Evolutionary conservation across 1,139 yeast species (phyloP).

Genomic region (Debaryomycetaceae sp.): DNA sequence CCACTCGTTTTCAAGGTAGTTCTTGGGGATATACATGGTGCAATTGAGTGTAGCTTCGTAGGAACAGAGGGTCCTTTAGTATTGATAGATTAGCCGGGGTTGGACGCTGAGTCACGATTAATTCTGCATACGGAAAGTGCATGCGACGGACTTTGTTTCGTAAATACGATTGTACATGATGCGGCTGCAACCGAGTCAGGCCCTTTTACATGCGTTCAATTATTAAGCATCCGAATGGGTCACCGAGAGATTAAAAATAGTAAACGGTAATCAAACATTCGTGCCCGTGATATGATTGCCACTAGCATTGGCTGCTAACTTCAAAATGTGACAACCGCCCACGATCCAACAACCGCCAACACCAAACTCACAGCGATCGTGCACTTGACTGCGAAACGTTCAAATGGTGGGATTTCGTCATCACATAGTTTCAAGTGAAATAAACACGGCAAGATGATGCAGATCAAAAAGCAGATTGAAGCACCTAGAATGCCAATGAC

Average conservation of each 20-base stretch:
- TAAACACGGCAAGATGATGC: slow-evolving; percentile 52
- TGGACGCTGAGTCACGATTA: too few relatives aligned
- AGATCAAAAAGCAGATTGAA: slow-evolving; percentile 51
- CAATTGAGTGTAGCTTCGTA: too few relatives aligned
- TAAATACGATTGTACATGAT: too few relatives aligned
- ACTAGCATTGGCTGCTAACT: slow-evolving; percentile 1
- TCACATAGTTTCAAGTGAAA: slow-evolving; percentile 45
- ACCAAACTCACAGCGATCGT: slow-evolving; percentile 22
- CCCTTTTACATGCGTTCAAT: neutral
- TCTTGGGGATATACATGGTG: slow-evolving; percentile 28
- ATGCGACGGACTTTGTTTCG: too few relatives aligned
- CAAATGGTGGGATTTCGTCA: slow-evolving; percentile 17
- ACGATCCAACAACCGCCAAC: slow-evolving; percentile 36
- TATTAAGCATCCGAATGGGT: neutral
- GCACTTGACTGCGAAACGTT: slow-evolving; percentile 18
- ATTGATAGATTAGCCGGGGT: too few relatives aligned
- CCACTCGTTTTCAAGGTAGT: slow-evolving; percentile 31
- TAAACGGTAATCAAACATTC: neutral
- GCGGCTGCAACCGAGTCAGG: too few relatives aligned
- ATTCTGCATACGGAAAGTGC: too few relatives aligned
- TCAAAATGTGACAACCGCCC: slow-evolving; percentile 32
- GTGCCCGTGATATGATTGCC: neutral
- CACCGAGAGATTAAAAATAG: neutral
- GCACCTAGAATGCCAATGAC: slow-evolving; percentile 56
- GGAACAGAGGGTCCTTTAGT: too few relatives aligned